These are phyloP conservation scores for Puccinia hordei DNA, from an alignment of 1,284 basidiomycete genomes.

Conservation along the genomic window DNA sequence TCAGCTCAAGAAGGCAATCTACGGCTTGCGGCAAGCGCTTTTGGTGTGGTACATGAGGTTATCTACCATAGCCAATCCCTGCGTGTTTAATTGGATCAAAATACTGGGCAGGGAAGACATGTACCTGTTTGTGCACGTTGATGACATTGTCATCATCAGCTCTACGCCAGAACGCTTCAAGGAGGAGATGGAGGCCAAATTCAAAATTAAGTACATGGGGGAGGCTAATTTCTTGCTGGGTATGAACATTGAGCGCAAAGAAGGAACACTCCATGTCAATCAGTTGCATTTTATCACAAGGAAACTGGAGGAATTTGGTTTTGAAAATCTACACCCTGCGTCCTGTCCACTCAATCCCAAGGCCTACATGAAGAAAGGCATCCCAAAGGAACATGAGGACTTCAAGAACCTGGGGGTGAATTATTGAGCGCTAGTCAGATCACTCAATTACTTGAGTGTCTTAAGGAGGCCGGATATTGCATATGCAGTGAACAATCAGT, in stretches of 20 bases:
- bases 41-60: background rate
- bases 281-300: background rate
- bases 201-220: conserved; percentile 9
- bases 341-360: background rate
- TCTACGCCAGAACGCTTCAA: background rate
- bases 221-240: background rate
- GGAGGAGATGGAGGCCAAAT: background rate
- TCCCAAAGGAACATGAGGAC: background rate
- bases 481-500: background rate
- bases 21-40: conserved; percentile 13
- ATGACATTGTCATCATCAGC: conserved; percentile 6
- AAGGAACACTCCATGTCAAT: background rate
- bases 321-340: background rate
- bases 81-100: background rate
- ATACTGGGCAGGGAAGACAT: no score
- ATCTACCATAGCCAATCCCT: background rate
- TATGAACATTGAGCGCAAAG: background rate
- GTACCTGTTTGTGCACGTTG: background rate
- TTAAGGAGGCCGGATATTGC: background rate
- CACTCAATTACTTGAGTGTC: background rate
- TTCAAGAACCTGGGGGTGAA: background rate
- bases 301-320: background rate
- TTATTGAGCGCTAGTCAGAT: background rate
- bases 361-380: background rate
- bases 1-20: conserved; percentile 15